Evolutionary conservation across 345 rosid species (phyloP).

Genomic region (Mangifera indica): DNA sequence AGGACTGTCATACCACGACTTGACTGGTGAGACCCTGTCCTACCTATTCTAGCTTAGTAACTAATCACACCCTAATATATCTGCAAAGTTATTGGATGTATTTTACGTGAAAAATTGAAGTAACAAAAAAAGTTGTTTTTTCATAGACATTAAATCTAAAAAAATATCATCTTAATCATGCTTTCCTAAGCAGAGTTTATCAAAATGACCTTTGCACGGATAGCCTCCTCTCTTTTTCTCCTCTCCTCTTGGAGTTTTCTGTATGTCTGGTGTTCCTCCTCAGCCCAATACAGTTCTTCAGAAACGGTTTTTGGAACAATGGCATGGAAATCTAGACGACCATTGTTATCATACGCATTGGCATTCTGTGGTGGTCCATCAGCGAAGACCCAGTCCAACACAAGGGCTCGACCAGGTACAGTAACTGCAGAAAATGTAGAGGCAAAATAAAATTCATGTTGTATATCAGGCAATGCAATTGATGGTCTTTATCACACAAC

Average conservation of each 20-base stretch:
- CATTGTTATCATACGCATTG: conserved; percentile 68
- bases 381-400: conserved; percentile 91
- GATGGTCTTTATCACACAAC: background rate
- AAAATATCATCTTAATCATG: background rate
- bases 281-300: conserved; percentile 66
- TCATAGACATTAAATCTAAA: background rate
- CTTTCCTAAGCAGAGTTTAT: background rate
- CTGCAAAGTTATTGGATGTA: background rate
- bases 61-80: background rate
- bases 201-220: conserved; percentile 61
- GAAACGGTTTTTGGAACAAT: conserved; percentile 49
- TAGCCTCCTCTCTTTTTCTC: conserved; percentile 63
- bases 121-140: background rate
- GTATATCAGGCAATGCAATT: conserved; percentile 1
- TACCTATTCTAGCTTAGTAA: background rate
- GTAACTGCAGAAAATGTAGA: conserved; percentile 47
- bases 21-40: background rate
- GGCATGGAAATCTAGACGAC: conserved; percentile 71
- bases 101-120: background rate
- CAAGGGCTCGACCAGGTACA: conserved; percentile 61
- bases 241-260: conserved; percentile 70
- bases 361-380: conserved; percentile 84
- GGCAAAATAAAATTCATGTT: conserved; percentile 1
- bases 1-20: conserved; percentile 8
- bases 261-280: conserved; percentile 64